phyloP scores from a whole-genome alignment of 2,329 filamentous ascomycete genomes.

The Raffaelea ambrosiae region DNA sequence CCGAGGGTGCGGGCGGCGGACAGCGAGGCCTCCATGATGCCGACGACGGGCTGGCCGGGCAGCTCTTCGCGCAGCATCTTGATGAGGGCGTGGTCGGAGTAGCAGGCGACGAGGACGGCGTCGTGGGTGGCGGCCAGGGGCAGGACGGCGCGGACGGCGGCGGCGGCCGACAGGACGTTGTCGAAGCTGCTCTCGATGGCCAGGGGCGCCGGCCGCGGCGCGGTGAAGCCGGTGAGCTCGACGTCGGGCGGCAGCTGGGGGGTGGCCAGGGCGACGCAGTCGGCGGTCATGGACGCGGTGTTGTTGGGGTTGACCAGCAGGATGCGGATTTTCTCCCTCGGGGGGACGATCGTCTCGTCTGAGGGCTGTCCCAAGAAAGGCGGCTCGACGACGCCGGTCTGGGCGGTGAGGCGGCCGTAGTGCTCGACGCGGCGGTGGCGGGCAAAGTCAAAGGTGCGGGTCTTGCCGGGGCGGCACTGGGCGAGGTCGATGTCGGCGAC shows the following conservation, averaged over 20 bases:
- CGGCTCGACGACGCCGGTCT: conserved; percentile 13
- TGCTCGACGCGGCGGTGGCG: conserved; percentile 14
- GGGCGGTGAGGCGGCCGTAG: conserved; percentile 28
- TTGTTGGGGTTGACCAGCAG: conserved; percentile 14
- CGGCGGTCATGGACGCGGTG: conserved; percentile 11
- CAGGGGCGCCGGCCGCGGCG: conserved; percentile 10
- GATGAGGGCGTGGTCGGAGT: conserved; percentile 14
- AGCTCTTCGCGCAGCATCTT: conserved; percentile 14
- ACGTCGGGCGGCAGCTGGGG: conserved; percentile 12
- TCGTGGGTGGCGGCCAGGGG: conserved; percentile 13
- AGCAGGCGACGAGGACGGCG: conserved; percentile 15
- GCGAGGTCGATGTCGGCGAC: conserved; percentile 12
- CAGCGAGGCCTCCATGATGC: conserved; percentile 15
- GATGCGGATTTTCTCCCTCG: conserved; percentile 7
- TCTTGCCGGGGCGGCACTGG: conserved; percentile 10
- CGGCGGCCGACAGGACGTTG: conserved; percentile 14
- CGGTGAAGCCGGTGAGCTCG: conserved; percentile 12
- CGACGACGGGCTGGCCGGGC: conserved; percentile 10
- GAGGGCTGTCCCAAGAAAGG: conserved; percentile 4
- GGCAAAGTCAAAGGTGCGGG: conserved; percentile 13
- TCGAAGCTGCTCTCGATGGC: conserved; percentile 13
- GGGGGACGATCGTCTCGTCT: too few relatives aligned
- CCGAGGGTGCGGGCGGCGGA: conserved; percentile 12
- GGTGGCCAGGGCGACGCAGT: conserved; percentile 8
- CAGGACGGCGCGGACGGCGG: conserved; percentile 12